Evolutionary conservation across 352 stramenopile genomes (phyloP).

Genomic region (Globisporangium spiculum): DNA sequence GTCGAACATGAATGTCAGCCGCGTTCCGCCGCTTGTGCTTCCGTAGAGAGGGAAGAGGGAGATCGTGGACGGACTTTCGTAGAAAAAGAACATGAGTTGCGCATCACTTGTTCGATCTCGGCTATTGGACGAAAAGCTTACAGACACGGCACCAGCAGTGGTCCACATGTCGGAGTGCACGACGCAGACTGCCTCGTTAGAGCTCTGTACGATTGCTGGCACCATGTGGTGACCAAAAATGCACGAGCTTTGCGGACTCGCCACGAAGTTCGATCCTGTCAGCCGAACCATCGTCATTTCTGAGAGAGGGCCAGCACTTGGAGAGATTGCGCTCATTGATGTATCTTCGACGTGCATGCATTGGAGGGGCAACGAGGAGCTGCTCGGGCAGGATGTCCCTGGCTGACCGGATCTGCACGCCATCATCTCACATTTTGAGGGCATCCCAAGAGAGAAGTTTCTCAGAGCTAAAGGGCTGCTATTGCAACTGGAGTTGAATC

Average conservation of each 20-base stretch:
- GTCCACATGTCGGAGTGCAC: slow-evolving; percentile 24
- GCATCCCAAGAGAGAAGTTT: not conserved
- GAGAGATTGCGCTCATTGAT: slow-evolving; percentile 27
- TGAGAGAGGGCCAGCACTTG: slow-evolving; percentile 23
- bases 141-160: not conserved
- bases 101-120: slow-evolving; percentile 28
- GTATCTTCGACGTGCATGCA: slow-evolving; percentile 35
- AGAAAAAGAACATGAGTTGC: slow-evolving; percentile 30
- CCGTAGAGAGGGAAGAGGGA: slow-evolving; percentile 14
- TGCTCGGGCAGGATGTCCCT: not conserved
- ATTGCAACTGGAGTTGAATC: not conserved
- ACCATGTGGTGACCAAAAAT: slow-evolving; percentile 25
- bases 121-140: slow-evolving; percentile 38
- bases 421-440: not conserved
- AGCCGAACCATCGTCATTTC: slow-evolving; percentile 30
- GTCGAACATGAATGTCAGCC: slow-evolving; percentile 25
- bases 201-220: slow-evolving; percentile 31
- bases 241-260: slow-evolving; percentile 24
- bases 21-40: slow-evolving; percentile 25
- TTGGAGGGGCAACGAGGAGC: slow-evolving; percentile 7
- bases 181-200: slow-evolving; percentile 30
- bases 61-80: slow-evolving; percentile 16
- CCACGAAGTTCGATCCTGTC: slow-evolving; percentile 28
- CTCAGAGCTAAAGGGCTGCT: not conserved
- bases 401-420: not conserved